Conservation (phyloP, 2,329 filamentous ascomycete species). For the Lasiodiplodia sp. region DNA sequence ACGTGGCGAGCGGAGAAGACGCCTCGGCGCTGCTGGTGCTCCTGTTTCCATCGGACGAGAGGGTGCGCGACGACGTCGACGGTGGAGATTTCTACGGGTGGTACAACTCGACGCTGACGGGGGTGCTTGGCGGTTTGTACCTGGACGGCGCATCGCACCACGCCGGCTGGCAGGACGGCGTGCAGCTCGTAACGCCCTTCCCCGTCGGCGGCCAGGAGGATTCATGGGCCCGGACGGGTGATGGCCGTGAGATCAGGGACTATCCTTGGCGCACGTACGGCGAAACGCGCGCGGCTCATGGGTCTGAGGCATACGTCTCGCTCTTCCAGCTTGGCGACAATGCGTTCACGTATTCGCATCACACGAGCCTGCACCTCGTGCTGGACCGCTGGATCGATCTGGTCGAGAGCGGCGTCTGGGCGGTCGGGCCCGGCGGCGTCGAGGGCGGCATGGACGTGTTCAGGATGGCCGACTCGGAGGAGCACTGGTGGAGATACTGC, state of each 20-base stretch:
- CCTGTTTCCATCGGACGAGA: constrained; percentile 20
- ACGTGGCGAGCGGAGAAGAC: not conserved
- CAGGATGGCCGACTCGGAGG: constrained; percentile 2
- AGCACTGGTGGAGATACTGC: constrained; percentile 29
- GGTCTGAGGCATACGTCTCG: not conserved
- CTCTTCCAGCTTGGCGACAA: constrained; percentile 22
- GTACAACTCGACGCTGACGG: constrained; percentile 5
- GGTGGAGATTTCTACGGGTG: constrained; percentile 6
- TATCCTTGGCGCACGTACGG: not conserved
- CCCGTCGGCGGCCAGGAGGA: not conserved
- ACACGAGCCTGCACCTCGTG: not conserved
- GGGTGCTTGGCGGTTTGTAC: constrained; percentile 16
- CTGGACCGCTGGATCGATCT: constrained; percentile 2
- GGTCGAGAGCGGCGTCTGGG: constrained; percentile 18
- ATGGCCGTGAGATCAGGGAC: not conserved
- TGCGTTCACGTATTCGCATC: not conserved
- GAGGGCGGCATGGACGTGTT: constrained; percentile 20
- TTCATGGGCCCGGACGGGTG: not conserved
- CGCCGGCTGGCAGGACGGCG: constrained; percentile 5
- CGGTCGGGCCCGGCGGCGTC: constrained; percentile 3
- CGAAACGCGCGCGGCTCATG: not conserved
- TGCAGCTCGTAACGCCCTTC: constrained; percentile 18
- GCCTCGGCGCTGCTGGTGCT: not conserved
- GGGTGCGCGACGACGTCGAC: not conserved
- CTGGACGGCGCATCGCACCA: not conserved